Conservation (phyloP, 2,329 filamentous ascomycete species). For the Seiridium unicorne region DNA sequence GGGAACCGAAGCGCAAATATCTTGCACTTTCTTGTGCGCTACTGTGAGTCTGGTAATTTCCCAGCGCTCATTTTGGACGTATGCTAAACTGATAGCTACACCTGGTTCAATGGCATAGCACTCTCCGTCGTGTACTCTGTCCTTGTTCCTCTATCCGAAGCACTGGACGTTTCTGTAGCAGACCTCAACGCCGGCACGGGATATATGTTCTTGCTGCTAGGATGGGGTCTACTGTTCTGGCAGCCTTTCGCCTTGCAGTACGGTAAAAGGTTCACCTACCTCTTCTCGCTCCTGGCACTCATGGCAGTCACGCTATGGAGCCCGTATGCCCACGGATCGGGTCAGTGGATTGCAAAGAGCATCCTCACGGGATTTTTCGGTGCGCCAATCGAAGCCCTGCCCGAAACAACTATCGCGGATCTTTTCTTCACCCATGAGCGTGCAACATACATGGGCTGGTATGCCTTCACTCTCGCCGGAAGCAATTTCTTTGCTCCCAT, state of each 20-base stretch:
- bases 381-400: slow-evolving; percentile 44
- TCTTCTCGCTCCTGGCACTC: slow-evolving; percentile 32
- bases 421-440: slow-evolving; percentile 40
- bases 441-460: slow-evolving; percentile 40
- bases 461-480: slow-evolving; percentile 36
- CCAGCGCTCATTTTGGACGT: neutral
- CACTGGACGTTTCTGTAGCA: slow-evolving; percentile 19
- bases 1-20: slow-evolving; percentile 32
- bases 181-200: slow-evolving; percentile 29
- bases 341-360: slow-evolving; percentile 44
- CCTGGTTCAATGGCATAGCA: slow-evolving; percentile 38
- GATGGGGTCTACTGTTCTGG: slow-evolving; percentile 45
- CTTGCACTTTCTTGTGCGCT: slow-evolving; percentile 25
- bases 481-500: slow-evolving; percentile 43
- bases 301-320: slow-evolving; percentile 33
- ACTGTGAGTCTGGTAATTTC: slow-evolving; percentile 14
- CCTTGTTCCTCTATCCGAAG: slow-evolving; percentile 24
- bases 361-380: slow-evolving; percentile 42
- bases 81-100: slow-evolving; percentile 29
- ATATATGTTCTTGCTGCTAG: slow-evolving; percentile 37
- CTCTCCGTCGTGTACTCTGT: slow-evolving; percentile 28
- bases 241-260: slow-evolving; percentile 45
- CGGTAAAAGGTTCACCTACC: slow-evolving; percentile 38
- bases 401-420: slow-evolving; percentile 42
- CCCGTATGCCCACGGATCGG: slow-evolving; percentile 34